phyloP scores from a whole-genome alignment of 2,329 filamentous ascomycete genomes.

The Fusarium agapanthi region DNA sequence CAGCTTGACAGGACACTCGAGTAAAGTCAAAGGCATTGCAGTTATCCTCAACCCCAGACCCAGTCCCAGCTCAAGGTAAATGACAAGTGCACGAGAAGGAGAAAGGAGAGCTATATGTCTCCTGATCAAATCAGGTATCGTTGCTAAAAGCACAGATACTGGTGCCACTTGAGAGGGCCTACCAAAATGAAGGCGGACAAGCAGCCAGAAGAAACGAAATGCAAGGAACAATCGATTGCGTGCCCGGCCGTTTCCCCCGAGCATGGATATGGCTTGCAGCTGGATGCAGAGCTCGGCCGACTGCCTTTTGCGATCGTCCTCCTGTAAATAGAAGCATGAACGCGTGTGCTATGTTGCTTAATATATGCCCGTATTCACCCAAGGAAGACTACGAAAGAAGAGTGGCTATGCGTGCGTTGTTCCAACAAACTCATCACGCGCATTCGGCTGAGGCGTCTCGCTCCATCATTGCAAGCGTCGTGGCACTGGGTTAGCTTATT shows the following conservation, averaged over 20 bases:
- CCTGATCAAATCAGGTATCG: conserved; percentile 18
- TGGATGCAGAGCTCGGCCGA: conserved; percentile 6
- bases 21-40: neutral
- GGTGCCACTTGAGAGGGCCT: conserved; percentile 19
- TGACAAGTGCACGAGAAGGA: neutral
- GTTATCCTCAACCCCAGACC: neutral
- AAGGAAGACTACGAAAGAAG: neutral
- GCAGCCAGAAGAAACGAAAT: conserved; percentile 24
- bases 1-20: neutral
- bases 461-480: conserved; percentile 28
- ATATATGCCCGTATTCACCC: neutral
- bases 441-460: conserved; percentile 26
- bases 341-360: conserved; percentile 1
- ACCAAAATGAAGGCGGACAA: conserved; percentile 25
- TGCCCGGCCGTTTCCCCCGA: conserved; percentile 9
- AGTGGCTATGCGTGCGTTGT: conserved; percentile 12
- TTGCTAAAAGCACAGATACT: conserved; percentile 8
- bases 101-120: conserved; percentile 31
- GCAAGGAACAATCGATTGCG: conserved; percentile 32
- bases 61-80: conserved; percentile 1
- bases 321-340: conserved; percentile 27
- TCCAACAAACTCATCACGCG: conserved; percentile 15
- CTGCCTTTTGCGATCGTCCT: conserved; percentile 17
- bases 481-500: conserved; percentile 20
- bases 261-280: conserved; percentile 29